Evolutionary conservation across 805 yeast species (phyloP), one percentile per base, ranked within the genome.

Genomic region (Zygoascus biomembranicola): DNA sequence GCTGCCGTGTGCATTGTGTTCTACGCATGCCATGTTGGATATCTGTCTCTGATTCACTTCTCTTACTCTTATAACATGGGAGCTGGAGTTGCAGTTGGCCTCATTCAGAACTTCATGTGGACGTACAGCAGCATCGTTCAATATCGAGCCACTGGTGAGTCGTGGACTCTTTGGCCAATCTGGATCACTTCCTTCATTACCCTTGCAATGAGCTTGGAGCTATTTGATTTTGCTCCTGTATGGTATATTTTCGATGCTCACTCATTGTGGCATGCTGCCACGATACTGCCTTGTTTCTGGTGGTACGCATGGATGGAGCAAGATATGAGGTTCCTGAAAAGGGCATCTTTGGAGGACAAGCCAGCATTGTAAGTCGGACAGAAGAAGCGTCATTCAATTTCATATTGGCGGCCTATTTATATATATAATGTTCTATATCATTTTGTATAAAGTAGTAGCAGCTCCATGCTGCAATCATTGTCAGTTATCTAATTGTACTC

Each of bases 31-130:
- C 99, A 92, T 67, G 73, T 94, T 11, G 64, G 77, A 35, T 76
- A 92, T 56, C 71, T 94, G 35, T 71, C 77, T 46, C 71, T 77
- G 13, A 66, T 78, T 10, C 85, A 84, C 59, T 92, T 97, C 92
- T 85, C 89, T 54, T 92, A 92, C 69, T 84, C 95, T 1, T 94
- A 94, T 67, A 92, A 92, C 70, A 92, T 94, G 98, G 77, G 79
- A 58, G 95, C 94, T 28, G 92, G 94, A 63, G 82, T 94, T 1
- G 67, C 77, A 0, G 77, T 89, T 50, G 99, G 97, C 0, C 53
- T 90, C 2, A 57, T 84, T 5, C 97, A 92, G 62, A 86, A 90
- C 66, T 56, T 77, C 2, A 63, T 75, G 35, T 80, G 83, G 84
- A 62, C 69, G 10, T 66, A 60, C 57, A 69, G 69, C 53, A 18